Evolutionary conservation across 1,139 yeast genomes (phyloP).

Genomic region (Blastobotrys proliferans): DNA sequence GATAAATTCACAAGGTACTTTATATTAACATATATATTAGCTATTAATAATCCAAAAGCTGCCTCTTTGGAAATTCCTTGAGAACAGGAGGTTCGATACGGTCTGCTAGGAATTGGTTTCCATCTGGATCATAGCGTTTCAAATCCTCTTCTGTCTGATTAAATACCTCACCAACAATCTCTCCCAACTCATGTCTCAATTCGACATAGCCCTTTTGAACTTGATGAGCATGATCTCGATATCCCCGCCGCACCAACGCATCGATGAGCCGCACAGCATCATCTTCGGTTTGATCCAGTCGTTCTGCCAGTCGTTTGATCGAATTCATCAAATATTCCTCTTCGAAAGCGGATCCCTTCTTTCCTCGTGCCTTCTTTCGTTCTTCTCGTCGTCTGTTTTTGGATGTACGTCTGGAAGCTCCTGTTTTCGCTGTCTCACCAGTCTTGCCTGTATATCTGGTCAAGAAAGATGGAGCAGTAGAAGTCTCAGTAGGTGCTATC

Average conservation of each 20-base stretch:
- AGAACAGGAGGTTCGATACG: slow-evolving; percentile 7
- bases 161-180: slow-evolving; percentile 69
- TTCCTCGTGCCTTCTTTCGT: slow-evolving; percentile 92
- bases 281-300: slow-evolving; percentile 67
- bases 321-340: slow-evolving; percentile 91
- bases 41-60: slow-evolving; percentile 7
- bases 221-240: slow-evolving; percentile 77
- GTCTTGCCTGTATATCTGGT: slow-evolving; percentile 96
- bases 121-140: slow-evolving; percentile 84
- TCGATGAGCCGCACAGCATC: slow-evolving; percentile 75
- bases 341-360: slow-evolving; percentile 95
- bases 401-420: slow-evolving; percentile 87
- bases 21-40: background rate
- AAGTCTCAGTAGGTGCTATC: slow-evolving; percentile 89
- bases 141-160: slow-evolving; percentile 70
- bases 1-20: background rate
- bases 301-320: slow-evolving; percentile 79
- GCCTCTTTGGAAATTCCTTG: slow-evolving; percentile 4
- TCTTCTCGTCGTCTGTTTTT: slow-evolving; percentile 94
- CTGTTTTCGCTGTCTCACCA: slow-evolving; percentile 91
- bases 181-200: slow-evolving; percentile 51
- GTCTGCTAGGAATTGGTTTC: slow-evolving; percentile 53
- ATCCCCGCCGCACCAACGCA: slow-evolving; percentile 66
- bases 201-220: slow-evolving; percentile 67
- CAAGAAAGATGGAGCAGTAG: slow-evolving; percentile 88